Evolutionary conservation across 805 yeast species (phyloP), one percentile per base, ranked within the genome.

Genomic region (Saccharomycodes ludwigii): DNA sequence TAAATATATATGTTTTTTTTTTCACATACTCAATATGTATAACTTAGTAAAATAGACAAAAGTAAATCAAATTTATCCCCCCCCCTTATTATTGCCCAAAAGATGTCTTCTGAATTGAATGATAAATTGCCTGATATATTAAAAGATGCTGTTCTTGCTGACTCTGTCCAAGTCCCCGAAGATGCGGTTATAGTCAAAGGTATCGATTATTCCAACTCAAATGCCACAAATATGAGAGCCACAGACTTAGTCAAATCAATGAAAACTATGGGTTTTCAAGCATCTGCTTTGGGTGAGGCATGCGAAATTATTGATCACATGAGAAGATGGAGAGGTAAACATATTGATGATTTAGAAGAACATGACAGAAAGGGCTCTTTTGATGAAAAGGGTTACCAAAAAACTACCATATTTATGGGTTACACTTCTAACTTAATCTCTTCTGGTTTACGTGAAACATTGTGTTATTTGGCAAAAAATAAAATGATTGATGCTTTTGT

Each of bases 181-280:
- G 73, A 73, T 42, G 81, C 82, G 37, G 75, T 72, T 18, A 68
- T 75, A 47, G 95, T 93, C 17, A 63, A 71, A 35, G 98, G 98
- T 35, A 74, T 91, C 31, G 96, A 91, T 58, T 91, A 88, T 59
- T 76, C 88, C 28, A 68, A 74, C 44, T 77, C 80, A 25, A 71
- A 69, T 31, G 80, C 88, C 34, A 70, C 69, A 44, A 73, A 86
- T 56, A 73, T 82, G 70, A 63, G 67, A 27, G 98, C 97, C 25
- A 65, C 67, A 10, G 86, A 82, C 47, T 63, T 91, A 42, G 69
- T 91, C 40, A 64, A 63, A 21, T 72, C 88, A 20, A 91, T 93
- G 98, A 75, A 65, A 46, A 75, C 74, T 23, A 91, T 93, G 96
- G 99, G 99, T 6, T 91, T 88, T 65, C 99, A 91, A 62, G 98